Conservation (phyloP, 2,329 filamentous ascomycete genomes). For the Drechslerella coelobrocha region DNA sequence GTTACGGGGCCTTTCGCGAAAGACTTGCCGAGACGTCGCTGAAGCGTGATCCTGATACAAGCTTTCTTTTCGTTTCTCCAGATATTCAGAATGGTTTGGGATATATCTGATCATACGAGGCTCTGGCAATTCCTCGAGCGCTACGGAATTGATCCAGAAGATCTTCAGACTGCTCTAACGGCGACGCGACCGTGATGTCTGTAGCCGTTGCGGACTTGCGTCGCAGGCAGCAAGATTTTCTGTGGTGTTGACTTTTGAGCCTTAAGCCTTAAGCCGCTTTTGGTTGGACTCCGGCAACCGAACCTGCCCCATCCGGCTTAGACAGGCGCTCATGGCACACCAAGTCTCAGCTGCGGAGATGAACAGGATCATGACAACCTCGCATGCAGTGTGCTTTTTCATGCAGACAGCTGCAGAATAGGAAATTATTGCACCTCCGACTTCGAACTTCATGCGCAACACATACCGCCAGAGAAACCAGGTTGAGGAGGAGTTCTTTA, state of each 20-base stretch:
- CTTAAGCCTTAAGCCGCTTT: slow-evolving; percentile 32
- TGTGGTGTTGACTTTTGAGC: slow-evolving; percentile 13
- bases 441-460: slow-evolving; percentile 44
- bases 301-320: slow-evolving; percentile 40
- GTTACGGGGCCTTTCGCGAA: slow-evolving; percentile 16
- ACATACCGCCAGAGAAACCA: slow-evolving; percentile 1
- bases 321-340: slow-evolving; percentile 2
- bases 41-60: slow-evolving; percentile 27
- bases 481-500: neutral
- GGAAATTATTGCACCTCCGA: slow-evolving; percentile 37
- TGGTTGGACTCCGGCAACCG: slow-evolving; percentile 20
- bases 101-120: neutral
- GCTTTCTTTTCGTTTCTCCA: slow-evolving; percentile 10
- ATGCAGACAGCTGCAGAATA: slow-evolving; percentile 20
- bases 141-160: slow-evolving; percentile 1
- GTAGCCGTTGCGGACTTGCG: slow-evolving; percentile 22
- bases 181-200: slow-evolving; percentile 38
- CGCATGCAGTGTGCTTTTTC: slow-evolving; percentile 39
- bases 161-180: slow-evolving; percentile 2
- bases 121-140: slow-evolving; percentile 2
- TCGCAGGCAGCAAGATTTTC: slow-evolving; percentile 28
- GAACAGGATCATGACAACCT: slow-evolving; percentile 17
- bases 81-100: neutral
- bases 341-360: slow-evolving; percentile 31
- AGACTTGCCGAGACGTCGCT: slow-evolving; percentile 38